Percentiles rank a stretch among this genome's conserved stretches.
Evolutionary conservation across 805 yeast genomes (phyloP).

Genomic region (Monosporozyma unispora): DNA sequence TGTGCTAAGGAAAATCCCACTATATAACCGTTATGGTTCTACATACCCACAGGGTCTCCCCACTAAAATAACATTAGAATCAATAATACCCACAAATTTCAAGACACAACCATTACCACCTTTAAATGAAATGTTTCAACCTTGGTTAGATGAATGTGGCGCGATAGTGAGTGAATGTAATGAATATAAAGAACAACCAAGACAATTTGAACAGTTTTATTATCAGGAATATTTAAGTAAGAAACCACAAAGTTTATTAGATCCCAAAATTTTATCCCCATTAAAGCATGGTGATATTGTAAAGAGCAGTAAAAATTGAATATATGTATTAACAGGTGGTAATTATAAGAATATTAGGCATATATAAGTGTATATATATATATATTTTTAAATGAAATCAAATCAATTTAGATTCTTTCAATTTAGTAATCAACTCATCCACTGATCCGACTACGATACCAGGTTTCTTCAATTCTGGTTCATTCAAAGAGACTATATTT

Average conservation of each 20-base stretch:
- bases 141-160: conserved; percentile 24
- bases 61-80: background rate
- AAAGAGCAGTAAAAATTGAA: background rate
- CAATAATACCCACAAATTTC: conserved; percentile 8
- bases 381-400: conserved; percentile 1
- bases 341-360: background rate
- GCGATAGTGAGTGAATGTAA: conserved; percentile 10
- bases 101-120: conserved; percentile 13
- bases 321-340: too few species aligned
- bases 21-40: conserved; percentile 19
- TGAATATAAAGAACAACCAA: conserved; percentile 8
- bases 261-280: conserved; percentile 13
- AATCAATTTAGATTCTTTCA: conserved; percentile 54
- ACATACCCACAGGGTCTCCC: conserved; percentile 14
- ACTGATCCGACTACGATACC: conserved; percentile 76
- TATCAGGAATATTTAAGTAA: conserved; percentile 14
- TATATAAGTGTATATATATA: too few species aligned
- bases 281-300: background rate
- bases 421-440: conserved; percentile 70
- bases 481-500: conserved; percentile 63
- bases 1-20: conserved; percentile 13
- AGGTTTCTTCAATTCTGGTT: conserved; percentile 74
- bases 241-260: conserved; percentile 26
- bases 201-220: conserved; percentile 22
- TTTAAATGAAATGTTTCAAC: conserved; percentile 16